Evolutionary conservation across 805 yeast genomes (phyloP), one percentile per base, ranked within the genome.

Genomic region (Saccharomycopsis microspora): DNA sequence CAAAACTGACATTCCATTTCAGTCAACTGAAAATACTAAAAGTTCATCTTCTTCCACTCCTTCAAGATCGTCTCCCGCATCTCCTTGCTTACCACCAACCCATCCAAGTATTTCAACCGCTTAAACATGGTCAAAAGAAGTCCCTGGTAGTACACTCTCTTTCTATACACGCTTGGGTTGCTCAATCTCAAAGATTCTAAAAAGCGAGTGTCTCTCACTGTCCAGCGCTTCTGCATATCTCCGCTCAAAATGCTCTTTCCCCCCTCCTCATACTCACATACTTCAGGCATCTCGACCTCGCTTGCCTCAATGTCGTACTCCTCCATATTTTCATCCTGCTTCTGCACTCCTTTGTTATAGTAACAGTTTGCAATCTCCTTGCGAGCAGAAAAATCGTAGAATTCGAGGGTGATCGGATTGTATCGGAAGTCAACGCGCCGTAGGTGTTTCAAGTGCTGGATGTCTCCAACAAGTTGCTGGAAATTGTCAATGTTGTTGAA

Each of bases 101-200:
- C 55, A 43, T 52, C 55, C 8, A 52, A 32, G 43, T 47, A 42
- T 39, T 45, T 50, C 11, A 52, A 33, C 30, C 39, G 44, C 27
- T 33, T 37, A 28, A 50, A 52, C 44, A 49, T 37, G 10, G 42
- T 44, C 31, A 52, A 42, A 32, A 52, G 31, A 32, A 46, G 36
- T 28, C 51, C 55, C 29, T 50, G 49, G 34, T 52, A 52, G 19
- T 47, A 50, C 11, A 52, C 31, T 39, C 55, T 39, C 33, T 50
- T 52, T 32, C 43, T 50, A 30, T 50, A 52, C 28, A 47, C 39
- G 27, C 39, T 45, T 9, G 33, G 3, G 32, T 50, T 45, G 31
- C 34, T 43, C 5, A 9, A 27, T 39, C 47, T 50, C 41, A 52
- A 41, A 8, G 29, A 43, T 39, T 52, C 49, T 3, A 47, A 36